These are phyloP conservation scores for Yamadazyma diddensiae DNA, from an alignment of 1,139 yeast species.

Conservation along the genomic window DNA sequence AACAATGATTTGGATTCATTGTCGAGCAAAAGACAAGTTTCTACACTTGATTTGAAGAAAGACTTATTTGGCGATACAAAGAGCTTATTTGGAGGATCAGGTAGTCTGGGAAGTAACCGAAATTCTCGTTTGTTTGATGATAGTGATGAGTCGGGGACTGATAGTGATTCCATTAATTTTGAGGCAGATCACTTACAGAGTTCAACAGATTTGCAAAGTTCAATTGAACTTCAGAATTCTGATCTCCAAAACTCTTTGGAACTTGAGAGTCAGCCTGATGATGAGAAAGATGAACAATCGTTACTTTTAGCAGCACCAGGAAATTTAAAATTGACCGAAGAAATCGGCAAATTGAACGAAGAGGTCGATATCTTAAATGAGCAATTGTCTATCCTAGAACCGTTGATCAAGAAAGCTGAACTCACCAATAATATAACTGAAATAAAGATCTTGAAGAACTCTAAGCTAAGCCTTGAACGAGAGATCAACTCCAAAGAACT, in stretches of 20 bases:
- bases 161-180: conserved; percentile 27
- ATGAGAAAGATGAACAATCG: conserved; percentile 18
- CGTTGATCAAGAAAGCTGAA: conserved; percentile 76
- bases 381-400: conserved; percentile 62
- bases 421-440: conserved; percentile 73
- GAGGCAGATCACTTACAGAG: conserved; percentile 18
- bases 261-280: conserved; percentile 12
- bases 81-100: conserved; percentile 33
- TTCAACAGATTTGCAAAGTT: no score
- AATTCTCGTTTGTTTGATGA: conserved; percentile 36
- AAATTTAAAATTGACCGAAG: conserved; percentile 63
- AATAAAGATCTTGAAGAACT: conserved; percentile 62
- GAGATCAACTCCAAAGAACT: conserved; percentile 72
- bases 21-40: conserved; percentile 17
- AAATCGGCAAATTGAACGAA: conserved; percentile 51
- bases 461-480: conserved; percentile 60
- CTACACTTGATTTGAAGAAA: conserved; percentile 15
- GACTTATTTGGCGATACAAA: conserved; percentile 35
- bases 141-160: conserved; percentile 34
- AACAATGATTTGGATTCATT: conserved; percentile 11
- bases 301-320: conserved; percentile 63
- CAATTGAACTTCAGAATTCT: no score
- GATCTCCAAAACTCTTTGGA: no score
- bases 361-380: conserved; percentile 62
- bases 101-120: conserved; percentile 13